Evolutionary conservation across 164 flowering plant species (phyloP), one percentile per base, ranked within the genome.

Genomic region (Vitis cinerea): DNA sequence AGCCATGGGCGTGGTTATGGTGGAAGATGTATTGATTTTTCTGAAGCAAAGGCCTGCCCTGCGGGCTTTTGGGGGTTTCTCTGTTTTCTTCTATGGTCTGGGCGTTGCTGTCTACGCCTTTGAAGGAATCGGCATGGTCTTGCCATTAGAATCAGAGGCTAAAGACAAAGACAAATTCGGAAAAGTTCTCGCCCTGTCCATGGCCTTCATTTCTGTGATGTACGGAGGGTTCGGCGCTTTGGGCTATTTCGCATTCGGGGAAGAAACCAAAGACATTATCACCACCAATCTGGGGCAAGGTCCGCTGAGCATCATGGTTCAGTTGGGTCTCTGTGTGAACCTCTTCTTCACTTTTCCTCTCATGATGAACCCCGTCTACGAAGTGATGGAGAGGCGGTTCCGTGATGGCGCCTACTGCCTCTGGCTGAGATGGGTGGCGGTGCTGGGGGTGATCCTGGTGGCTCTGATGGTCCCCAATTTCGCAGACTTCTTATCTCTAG

Each of bases 301-400:
- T 1, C 1, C 84, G 65, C 37, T 90, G 29, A 89, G 90, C 70
- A 74, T 63, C 14, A 37, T 89, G 74, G 97, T 94, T 37, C 92
- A 94, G 59, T n/a, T 92, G 60, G 97, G 96, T 16, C 77, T 94
- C 23, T 85, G 88, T 30, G 66, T 94, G 8, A 94, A 94, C 72
- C 80, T 94, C 54, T 92, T 94, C 81, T 80, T 92, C 63, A 83
- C 97, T 0, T 84, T 92, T 68, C 97, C 97, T 0, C 61, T 90
- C 85, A 94, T 94, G 98, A 92, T 94, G 98, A 84, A 94, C 64
- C 98, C 98, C 1, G 98, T 89, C 47, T 91, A 86, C 70, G 98
- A 94, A 68, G 89, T 92, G 11, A 68, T 85, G 15, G 97, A 94
- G 78, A 84, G 98, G 74, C 68, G 93, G 65, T 76, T 83, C 49